Evolutionary conservation across 2,329 filamentous ascomycete genomes (phyloP).

Genomic region (Sclerotinia sclerotiorum): DNA sequence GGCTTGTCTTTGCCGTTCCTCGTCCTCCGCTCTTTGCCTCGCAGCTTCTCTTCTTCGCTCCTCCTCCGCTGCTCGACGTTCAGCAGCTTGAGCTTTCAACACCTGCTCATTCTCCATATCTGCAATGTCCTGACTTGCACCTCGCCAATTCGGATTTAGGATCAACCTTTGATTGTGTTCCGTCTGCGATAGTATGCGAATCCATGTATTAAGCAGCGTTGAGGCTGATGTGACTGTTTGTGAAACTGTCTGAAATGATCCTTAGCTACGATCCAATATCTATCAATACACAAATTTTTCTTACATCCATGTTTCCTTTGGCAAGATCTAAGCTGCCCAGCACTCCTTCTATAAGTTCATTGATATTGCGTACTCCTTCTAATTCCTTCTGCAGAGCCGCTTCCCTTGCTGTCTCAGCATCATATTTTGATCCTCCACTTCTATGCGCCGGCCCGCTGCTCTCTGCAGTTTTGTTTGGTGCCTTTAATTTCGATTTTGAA

Average conservation of each 20-base stretch:
- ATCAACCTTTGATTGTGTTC: slow-evolving; percentile 96
- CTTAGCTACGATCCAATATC: slow-evolving; percentile 14
- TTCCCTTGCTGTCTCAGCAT: slow-evolving; percentile 68
- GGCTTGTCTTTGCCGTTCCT: slow-evolving; percentile 49
- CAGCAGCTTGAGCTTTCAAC: slow-evolving; percentile 71
- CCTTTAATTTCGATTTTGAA: slow-evolving; percentile 35
- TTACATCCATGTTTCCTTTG: slow-evolving; percentile 74
- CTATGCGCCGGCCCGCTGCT: slow-evolving; percentile 36
- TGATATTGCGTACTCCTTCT: slow-evolving; percentile 80
- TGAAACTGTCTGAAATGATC: slow-evolving; percentile 66
- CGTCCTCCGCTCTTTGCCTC: slow-evolving; percentile 61
- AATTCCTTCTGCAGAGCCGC: slow-evolving; percentile 75
- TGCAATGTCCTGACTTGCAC: slow-evolving; percentile 80
- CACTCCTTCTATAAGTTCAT: slow-evolving; percentile 79
- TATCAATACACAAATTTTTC: slow-evolving; percentile 31
- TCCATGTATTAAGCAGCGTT: slow-evolving; percentile 91
- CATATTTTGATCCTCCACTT: slow-evolving; percentile 54
- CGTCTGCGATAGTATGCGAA: slow-evolving; percentile 90
- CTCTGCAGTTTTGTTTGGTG: slow-evolving; percentile 29
- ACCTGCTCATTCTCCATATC: slow-evolving; percentile 80
- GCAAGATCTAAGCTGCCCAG: slow-evolving; percentile 70
- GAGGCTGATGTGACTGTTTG: slow-evolving; percentile 85
- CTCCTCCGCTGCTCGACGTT: slow-evolving; percentile 74
- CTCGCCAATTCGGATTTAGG: slow-evolving; percentile 85
- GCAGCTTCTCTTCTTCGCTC: slow-evolving; percentile 74